Percentiles rank a stretch among this genome's conserved stretches.
These are phyloP conservation scores for Entomortierella chlamydospora DNA, from an alignment of 192 early-diverging fungal species.

Conservation along the genomic window DNA sequence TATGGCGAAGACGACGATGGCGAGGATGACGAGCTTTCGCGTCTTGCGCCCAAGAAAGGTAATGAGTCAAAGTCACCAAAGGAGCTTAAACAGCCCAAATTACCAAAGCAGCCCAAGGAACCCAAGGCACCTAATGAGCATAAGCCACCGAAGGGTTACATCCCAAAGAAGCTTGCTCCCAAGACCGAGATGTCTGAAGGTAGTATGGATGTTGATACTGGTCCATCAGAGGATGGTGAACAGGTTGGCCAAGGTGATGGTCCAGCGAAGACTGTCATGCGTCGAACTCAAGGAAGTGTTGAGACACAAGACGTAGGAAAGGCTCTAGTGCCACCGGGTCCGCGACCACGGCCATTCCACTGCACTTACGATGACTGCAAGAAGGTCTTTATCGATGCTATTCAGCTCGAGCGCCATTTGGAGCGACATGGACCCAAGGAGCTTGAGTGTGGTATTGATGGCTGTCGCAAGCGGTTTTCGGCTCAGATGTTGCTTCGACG, in stretches of 20 bases:
- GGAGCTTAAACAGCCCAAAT: conserved; percentile 12
- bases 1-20: conserved; percentile 24
- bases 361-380: conserved; percentile 52
- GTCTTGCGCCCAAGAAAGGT: neutral
- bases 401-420: conserved; percentile 46
- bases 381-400: conserved; percentile 50
- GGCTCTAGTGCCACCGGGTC: conserved; percentile 1
- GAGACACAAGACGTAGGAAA: neutral
- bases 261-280: neutral
- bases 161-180: conserved; percentile 20
- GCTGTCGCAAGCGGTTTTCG: conserved; percentile 51
- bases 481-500: conserved; percentile 51
- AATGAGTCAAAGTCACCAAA: conserved; percentile 16
- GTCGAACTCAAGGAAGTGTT: neutral
- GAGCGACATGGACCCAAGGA: conserved; percentile 52
- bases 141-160: conserved; percentile 12
- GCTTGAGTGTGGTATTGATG: conserved; percentile 53
- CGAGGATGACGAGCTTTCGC: conserved; percentile 20
- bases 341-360: conserved; percentile 40
- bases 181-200: conserved; percentile 4
- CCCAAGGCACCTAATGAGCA: conserved; percentile 12
- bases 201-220: neutral
- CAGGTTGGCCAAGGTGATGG: neutral
- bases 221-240: conserved; percentile 5
- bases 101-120: conserved; percentile 5